Base-by-base conservation (phyloP, 1,284 basidiomycete genomes). In the Waitea zeae region DNA sequence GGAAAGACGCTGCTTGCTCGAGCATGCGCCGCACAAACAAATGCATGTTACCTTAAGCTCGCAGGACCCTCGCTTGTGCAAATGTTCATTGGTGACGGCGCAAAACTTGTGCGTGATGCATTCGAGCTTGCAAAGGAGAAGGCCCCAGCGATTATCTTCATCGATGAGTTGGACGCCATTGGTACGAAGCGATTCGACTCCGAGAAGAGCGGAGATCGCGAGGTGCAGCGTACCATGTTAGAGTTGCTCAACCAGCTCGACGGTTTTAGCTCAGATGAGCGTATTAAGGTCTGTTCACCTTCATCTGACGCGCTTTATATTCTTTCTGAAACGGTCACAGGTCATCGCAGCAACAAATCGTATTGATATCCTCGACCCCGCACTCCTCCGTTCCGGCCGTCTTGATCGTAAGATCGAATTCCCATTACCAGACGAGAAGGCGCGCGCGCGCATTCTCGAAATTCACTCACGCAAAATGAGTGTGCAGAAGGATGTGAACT, bases 261-360 rank as follows among this genome's bases (percentile, higher is more conserved):
- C 47, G 79, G 78, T 18, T 58, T 58, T 46, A 84, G 86, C 38
- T 89, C 83, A 45, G 92, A 98, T 51, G 83, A 89, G 40, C 73
- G 90, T 39, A 98, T 98, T 65, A 98, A 98, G 73, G 87, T 77
- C 44, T 41, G 63, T n/a, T 46, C 22, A 17, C 22, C 28, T 36
- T 34, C 5, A 17, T 29, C 20, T n/a, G 13, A 7, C n/a, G 14
- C 14, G 4, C 14, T 33, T n/a, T 18, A 4, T 5, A 34, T 22
- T 4, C 11, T 19, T 34, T n/a, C 15, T 34, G 24, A 11, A n/a
- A n/a, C n/a, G n/a, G 9, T 14, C 11, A 14, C 43, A 92, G 87
- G 93, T 99, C 43, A 97, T 99, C 45, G 93, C 93, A 12, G 93
- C 93, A 1, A 98, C 93, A 20, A 98, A 98, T 60, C 75, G 93